These are phyloP conservation scores for Prototheca wickerhamii DNA, from an alignment of 163 green algal genomes.

Conservation along the genomic window DNA sequence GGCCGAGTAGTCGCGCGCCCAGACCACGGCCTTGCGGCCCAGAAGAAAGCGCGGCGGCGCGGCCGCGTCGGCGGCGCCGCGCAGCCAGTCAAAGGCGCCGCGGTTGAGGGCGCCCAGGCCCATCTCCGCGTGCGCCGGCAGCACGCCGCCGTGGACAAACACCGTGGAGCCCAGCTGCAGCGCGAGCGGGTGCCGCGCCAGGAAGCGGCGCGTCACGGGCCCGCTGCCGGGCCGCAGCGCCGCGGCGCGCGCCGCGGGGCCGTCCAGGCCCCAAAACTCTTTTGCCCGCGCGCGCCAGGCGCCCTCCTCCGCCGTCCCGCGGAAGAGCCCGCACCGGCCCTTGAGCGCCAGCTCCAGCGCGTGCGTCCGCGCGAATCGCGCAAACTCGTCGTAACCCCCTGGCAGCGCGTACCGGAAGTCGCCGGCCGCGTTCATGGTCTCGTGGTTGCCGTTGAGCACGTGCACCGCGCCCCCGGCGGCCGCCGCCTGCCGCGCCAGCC, in stretches of 20 bases:
- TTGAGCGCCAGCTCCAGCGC: constrained; percentile 24
- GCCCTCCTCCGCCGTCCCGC: neutral
- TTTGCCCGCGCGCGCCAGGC: neutral
- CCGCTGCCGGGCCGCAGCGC: constrained; percentile 43
- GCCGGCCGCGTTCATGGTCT: constrained; percentile 82
- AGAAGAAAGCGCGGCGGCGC: constrained; percentile 31
- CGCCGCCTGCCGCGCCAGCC: constrained; percentile 38
- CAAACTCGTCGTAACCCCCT: constrained; percentile 31
- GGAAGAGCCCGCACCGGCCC: constrained; percentile 10
- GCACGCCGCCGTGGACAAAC: constrained; percentile 92
- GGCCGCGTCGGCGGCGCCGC: neutral
- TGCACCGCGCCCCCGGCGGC: constrained; percentile 39
- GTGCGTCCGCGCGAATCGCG: constrained; percentile 23
- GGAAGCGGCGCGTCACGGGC: constrained; percentile 61
- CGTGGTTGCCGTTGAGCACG: constrained; percentile 82
- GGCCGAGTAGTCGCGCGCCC: constrained; percentile 73
- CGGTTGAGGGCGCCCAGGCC: constrained; percentile 76
- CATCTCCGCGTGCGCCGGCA: constrained; percentile 74
- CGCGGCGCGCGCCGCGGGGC: constrained; percentile 12
- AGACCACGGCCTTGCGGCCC: constrained; percentile 68
- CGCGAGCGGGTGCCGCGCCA: constrained; percentile 64
- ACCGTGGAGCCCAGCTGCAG: constrained; percentile 76
- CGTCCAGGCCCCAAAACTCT: neutral
- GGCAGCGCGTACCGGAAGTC: constrained; percentile 70
- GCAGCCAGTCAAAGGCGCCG: constrained; percentile 29